Evolutionary conservation across 2,329 filamentous ascomycete genomes (phyloP).

Genomic region (Fusarium tuaranense): DNA sequence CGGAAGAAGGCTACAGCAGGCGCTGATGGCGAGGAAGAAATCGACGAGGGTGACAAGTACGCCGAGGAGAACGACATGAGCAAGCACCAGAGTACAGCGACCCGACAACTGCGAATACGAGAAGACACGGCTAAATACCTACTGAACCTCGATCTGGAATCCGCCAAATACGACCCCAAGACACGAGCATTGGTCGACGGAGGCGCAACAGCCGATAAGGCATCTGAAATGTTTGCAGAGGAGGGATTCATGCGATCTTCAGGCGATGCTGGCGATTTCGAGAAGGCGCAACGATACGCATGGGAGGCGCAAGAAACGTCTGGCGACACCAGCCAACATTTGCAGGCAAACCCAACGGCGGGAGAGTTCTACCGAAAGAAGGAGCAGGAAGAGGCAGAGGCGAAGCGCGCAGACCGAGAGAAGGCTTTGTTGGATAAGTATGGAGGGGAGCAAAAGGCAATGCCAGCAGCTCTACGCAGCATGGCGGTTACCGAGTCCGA

Average conservation of each 20-base stretch:
- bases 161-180: conserved; percentile 97
- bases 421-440: conserved; percentile 85
- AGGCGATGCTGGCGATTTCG: conserved; percentile 93
- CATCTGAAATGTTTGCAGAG: conserved; percentile 86
- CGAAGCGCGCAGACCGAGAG: conserved; percentile 74
- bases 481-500: conserved; percentile 84
- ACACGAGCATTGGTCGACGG: conserved; percentile 90
- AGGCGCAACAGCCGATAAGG: conserved; percentile 82
- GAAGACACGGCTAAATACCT: conserved; percentile 99
- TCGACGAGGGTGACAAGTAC: conserved; percentile 78
- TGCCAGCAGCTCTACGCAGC: conserved; percentile 72
- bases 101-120: conserved; percentile 88
- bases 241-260: conserved; percentile 91
- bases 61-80: conserved; percentile 98
- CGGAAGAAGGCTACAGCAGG: conserved; percentile 64
- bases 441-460: conserved; percentile 70
- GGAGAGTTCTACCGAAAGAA: conserved; percentile 88
- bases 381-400: conserved; percentile 78
- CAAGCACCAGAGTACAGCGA: conserved; percentile 89
- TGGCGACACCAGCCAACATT: conserved; percentile 82
- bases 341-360: conserved; percentile 96
- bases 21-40: conserved; percentile 63
- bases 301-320: conserved; percentile 94
- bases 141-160: conserved; percentile 93
- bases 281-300: conserved; percentile 87